phyloP scores from a whole-genome alignment of 2,329 filamentous ascomycete species.

The Magnaporthiopsis rhizophila region DNA sequence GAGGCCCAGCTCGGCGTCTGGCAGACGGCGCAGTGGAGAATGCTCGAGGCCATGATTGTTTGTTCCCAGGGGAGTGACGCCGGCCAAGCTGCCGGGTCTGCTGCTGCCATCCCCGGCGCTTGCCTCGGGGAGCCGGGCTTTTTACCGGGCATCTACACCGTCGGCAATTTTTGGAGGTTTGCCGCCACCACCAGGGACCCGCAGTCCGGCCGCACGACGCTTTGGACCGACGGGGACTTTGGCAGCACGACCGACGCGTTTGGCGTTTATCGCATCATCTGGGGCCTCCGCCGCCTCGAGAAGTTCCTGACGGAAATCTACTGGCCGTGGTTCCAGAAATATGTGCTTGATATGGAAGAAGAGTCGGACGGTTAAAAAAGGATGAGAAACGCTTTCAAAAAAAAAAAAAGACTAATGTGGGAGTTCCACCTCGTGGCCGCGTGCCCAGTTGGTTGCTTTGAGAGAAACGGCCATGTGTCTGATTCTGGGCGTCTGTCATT shows the following conservation, averaged over 20 bases:
- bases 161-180: neutral
- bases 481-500: too few species aligned
- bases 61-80: too few species aligned
- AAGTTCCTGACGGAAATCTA: neutral
- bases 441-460: too few species aligned
- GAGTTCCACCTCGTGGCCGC: too few species aligned
- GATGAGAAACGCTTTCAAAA: too few species aligned
- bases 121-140: neutral
- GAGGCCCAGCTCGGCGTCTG: slow-evolving; percentile 2
- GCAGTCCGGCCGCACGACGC: neutral
- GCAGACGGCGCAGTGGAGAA: slow-evolving; percentile 5
- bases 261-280: slow-evolving; percentile 2
- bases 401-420: too few species aligned
- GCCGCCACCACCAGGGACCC: slow-evolving; percentile 2
- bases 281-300: neutral
- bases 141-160: neutral
- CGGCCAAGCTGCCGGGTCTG: too few species aligned
- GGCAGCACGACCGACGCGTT: neutral
- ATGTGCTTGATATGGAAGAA: neutral
- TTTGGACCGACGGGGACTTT: neutral
- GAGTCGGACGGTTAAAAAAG: too few species aligned
- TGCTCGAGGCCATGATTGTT: slow-evolving; percentile 1
- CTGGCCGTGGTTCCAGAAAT: slow-evolving; percentile 3
- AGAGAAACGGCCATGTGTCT: too few species aligned
- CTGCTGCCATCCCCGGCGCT: too few species aligned